Evolutionary conservation across 2,329 filamentous ascomycete genomes (phyloP).

Genomic region (Diaporthe vexans): DNA sequence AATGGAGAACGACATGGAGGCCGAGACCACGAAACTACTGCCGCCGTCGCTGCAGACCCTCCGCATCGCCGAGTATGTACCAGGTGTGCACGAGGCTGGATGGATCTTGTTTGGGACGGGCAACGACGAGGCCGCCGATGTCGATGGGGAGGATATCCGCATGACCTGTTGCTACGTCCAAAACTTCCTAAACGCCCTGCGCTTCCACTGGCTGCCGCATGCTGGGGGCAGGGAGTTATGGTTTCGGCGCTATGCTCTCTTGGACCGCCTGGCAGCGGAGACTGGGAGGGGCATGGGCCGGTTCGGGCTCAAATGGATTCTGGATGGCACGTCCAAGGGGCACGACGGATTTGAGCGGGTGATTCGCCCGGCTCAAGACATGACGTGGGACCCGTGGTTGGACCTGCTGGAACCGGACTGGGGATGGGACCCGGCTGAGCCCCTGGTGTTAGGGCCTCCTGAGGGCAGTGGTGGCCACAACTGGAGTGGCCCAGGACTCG

Average conservation of each 20-base stretch:
- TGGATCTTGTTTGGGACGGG: no score
- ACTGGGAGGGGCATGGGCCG: background rate
- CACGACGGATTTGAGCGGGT: background rate
- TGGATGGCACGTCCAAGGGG: background rate
- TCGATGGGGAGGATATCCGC: background rate
- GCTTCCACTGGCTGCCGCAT: background rate
- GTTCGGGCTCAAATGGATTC: background rate
- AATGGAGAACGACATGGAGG: background rate
- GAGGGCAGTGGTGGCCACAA: no score
- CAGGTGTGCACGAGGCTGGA: background rate
- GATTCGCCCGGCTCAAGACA: no score
- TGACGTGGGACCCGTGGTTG: no score
- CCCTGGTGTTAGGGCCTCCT: no score
- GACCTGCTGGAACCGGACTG: no score
- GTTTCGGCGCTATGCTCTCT: background rate
- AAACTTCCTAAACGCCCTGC: background rate
- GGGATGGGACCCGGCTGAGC: no score
- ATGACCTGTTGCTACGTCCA: background rate
- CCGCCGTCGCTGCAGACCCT: background rate
- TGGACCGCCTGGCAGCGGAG: background rate
- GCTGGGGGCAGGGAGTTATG: constrained; percentile 7
- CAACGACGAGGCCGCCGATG: no score
- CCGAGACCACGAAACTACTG: background rate
- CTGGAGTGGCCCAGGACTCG: no score
- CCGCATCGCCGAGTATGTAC: background rate